A percentile compares a stretch with the other conserved stretches of the same genome.
Conservation (phyloP, 2,329 filamentous ascomycete genomes). For the Dichotomopilus funicola region DNA sequence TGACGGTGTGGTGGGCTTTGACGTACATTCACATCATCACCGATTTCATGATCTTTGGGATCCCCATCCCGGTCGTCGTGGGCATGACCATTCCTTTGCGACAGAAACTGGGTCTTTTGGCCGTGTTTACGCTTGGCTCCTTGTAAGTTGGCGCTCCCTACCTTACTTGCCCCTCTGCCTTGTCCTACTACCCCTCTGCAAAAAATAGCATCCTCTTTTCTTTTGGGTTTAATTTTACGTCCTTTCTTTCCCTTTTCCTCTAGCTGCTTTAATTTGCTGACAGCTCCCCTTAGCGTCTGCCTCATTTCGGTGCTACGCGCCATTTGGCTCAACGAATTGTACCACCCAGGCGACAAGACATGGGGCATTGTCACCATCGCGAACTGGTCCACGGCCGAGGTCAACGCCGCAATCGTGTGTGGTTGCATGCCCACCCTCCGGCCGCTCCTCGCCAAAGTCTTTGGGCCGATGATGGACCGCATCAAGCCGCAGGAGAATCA, state of each 20-base stretch:
- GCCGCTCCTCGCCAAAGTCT: slow-evolving; percentile 22
- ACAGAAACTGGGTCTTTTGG: slow-evolving; percentile 4
- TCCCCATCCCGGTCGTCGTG: slow-evolving; percentile 12
- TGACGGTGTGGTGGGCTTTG: slow-evolving; percentile 16
- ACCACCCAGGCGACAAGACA: slow-evolving; percentile 18
- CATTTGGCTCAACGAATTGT: slow-evolving; percentile 20
- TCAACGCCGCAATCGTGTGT: slow-evolving; percentile 27
- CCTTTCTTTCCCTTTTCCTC: neutral
- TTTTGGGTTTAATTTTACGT: neutral
- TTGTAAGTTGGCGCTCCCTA: slow-evolving; percentile 14
- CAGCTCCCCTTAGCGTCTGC: slow-evolving; percentile 19
- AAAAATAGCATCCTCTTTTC: neutral
- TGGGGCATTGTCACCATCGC: slow-evolving; percentile 20
- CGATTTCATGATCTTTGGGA: slow-evolving; percentile 12
- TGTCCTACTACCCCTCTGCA: neutral
- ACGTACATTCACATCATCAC: slow-evolving; percentile 18
- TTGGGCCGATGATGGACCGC: slow-evolving; percentile 15
- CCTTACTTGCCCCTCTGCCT: neutral
- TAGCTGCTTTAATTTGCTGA: neutral
- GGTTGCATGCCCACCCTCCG: slow-evolving; percentile 26
- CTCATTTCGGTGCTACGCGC: slow-evolving; percentile 21
- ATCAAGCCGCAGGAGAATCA: slow-evolving; percentile 3
- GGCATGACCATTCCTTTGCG: slow-evolving; percentile 7
- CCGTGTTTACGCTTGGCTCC: slow-evolving; percentile 9
- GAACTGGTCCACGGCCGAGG: slow-evolving; percentile 25